phyloP scores from a whole-genome alignment of 2,329 filamentous ascomycete genomes.

The Stagonosporopsis chrysanthemi region DNA sequence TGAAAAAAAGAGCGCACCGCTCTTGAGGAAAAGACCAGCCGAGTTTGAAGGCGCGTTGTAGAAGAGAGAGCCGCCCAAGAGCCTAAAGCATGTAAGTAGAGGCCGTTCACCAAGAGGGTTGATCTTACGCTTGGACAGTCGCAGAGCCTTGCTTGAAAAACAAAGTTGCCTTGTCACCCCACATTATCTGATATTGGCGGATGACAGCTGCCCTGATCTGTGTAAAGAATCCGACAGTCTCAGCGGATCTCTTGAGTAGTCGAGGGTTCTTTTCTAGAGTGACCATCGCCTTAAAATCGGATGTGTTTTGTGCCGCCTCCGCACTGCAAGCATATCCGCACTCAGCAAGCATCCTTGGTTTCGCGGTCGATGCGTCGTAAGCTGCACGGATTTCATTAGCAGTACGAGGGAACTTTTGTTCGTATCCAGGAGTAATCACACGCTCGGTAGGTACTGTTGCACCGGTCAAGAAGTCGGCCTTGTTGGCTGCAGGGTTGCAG shows the following conservation, averaged over 20 bases:
- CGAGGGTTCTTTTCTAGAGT: background rate
- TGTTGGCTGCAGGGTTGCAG: background rate
- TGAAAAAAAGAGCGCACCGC: background rate
- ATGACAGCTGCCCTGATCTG: background rate
- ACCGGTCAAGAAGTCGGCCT: background rate
- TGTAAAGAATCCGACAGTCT: background rate
- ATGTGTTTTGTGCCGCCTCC: background rate
- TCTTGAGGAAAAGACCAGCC: background rate
- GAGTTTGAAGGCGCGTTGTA: background rate
- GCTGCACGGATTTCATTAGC: background rate
- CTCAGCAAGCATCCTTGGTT: background rate
- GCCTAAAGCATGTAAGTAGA: background rate
- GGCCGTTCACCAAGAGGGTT: background rate
- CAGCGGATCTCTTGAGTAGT: background rate
- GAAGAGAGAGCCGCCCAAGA: background rate
- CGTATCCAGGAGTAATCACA: background rate
- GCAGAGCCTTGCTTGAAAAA: background rate
- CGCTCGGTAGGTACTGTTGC: background rate
- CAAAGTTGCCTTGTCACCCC: background rate
- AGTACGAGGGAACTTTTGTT: background rate
- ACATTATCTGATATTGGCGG: background rate
- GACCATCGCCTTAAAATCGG: background rate
- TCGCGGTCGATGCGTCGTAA: background rate
- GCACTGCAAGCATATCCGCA: background rate
- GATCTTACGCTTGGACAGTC: background rate